Base-by-base conservation (phyloP, 2,329 filamentous ascomycete species). In the Penicillium griseofulvum region DNA sequence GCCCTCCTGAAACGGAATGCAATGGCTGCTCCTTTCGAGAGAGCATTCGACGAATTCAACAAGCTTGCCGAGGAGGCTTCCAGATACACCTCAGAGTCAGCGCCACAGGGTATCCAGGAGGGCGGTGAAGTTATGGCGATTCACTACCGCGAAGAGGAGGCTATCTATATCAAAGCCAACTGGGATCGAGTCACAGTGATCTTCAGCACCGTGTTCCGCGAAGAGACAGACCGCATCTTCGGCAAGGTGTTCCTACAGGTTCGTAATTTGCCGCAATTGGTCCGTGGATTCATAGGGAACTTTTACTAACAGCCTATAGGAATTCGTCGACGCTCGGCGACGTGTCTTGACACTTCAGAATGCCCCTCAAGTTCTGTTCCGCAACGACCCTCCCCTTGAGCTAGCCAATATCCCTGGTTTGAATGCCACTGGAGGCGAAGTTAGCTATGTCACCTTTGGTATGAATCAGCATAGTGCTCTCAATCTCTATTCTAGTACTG, bases 401-500 rank as follows among this genome's bases (percentile, higher is more conserved):
- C 77, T 99, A 57, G 88, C 96, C 73, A 87, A 86, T 29, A 86
- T 97, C 29, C 88, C 89, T 1, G 93, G 93, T n/a, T 82, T 97
- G 48, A 83, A 85, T 67, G 84, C 84, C 17, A 86, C 87, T 55
- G 89, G 87, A 52, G 91, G 89, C 56, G 91, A 97, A 72, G 87
- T 97, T 68, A 95, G 94, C 71, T 99, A 97, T 73, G 92, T 99
- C 59, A 99, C 95, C 22, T 99, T 99, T 76, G 93, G 93, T 97
- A 80, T 56, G 82, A 64, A 51, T 53, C 34, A 28, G 16, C 54
- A 49, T 19, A 2, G 29, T 28, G 31, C 14, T 12, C 8, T 24
- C 9, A 37, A 31, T n/a, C 19, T 43, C 51, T 26, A 51, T 48
- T 29, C 26, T 16, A 5, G 28, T 29, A 47, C 49, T 70, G 22